Base-by-base conservation (phyloP, 495 filamentous ascomycete species). In the Rusavskia elegans region DNA sequence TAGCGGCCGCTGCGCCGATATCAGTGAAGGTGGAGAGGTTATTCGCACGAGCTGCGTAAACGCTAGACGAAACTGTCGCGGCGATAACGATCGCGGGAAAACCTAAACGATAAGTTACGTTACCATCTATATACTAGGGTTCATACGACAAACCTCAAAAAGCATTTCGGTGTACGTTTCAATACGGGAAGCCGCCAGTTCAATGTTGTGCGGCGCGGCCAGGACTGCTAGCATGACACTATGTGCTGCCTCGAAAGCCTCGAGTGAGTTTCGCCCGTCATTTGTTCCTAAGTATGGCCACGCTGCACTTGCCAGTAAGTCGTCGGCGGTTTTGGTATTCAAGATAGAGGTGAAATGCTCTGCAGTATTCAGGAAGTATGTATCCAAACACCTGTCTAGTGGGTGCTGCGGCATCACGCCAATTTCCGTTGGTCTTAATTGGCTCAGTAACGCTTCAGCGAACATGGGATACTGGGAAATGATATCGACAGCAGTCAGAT, bases 221-320 rank as follows among this genome's bases (percentile, higher is more conserved):
- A 97, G 75, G 5, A 86, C 79, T 29, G 90, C 79, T 17, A 98
- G 81, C 58, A 87, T 80, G 45, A 89, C 76, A 56, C 82, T 85
- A 68, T 98, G 93, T 9, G 90, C 89, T 1, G 92, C 80, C 68
- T 98, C 92, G 60, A 96, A 96, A 5, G 93, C 83, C 55, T 85
- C 79, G 32, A 82, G 64, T 52, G 89, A 71, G 55, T 76, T 65
- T 49, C 71, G 70, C 60, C 86, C 75, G 29, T 75, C 71, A 30
- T 72, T 72, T 21, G 84, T 73, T 32, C 79, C 75, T 10, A 97
- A 78, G 64, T 97, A 95, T 5, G 85, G 79, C 9, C 77, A 75
- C 20, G 85, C 83, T 3, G 85, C 80, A 14, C 79, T 72, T 39
- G 95, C 68, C 29, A 95, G 75, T 2, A 95, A 69, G 13, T 82